Evolutionary conservation across 177 flowering plant genomes (phyloP), one percentile per base, ranked within the genome.

Genomic region (Tripterygium wilfordii): DNA sequence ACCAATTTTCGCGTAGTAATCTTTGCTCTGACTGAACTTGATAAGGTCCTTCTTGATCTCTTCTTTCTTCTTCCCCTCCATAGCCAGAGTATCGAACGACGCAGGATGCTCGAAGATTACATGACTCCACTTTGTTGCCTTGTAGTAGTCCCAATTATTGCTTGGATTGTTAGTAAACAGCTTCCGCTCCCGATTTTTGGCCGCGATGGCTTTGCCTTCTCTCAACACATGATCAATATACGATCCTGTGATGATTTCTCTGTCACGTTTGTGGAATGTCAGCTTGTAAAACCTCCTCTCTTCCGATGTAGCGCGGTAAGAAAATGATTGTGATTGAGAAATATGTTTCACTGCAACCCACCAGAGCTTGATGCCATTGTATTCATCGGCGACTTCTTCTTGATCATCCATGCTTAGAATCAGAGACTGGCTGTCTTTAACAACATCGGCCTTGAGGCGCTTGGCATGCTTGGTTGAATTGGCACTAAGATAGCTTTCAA

Each of bases 61-160:
- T 21, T 72, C 16, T 66, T 85, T 82, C 72, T 70, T 70, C 15
- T 44, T 47, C 0, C 69, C 29, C 0, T 79, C 87, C 88, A 82
- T 72, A 0, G 82, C 88, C 10, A 85, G 48, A 1, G 82, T 71
- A 1, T 62, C 65, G 27, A 82, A 85, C 0, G 64, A 59, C 0
- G 84, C 76, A 0, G 86, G 84, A 40, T 80, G 91, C 48, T 78
- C 68, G 32, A 80, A 85, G 29, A 50, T 65, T 0, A 71, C 74
- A 60, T 78, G 74, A 51, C 72, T 77, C 96, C 96, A 83, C 54
- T 53, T 22, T 4, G 33, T 19, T 16, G 3, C 1, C 22, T 31
- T 51, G 43, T 35, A 45, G 4, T 32, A 23, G 9, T 41, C 13
- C 59, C 62, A 50, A 10, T 21, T 32, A 1, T 45, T 18, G 13